phyloP scores from a whole-genome alignment of 768 basidiomycete genomes.

The Tephrocybe rancida region DNA sequence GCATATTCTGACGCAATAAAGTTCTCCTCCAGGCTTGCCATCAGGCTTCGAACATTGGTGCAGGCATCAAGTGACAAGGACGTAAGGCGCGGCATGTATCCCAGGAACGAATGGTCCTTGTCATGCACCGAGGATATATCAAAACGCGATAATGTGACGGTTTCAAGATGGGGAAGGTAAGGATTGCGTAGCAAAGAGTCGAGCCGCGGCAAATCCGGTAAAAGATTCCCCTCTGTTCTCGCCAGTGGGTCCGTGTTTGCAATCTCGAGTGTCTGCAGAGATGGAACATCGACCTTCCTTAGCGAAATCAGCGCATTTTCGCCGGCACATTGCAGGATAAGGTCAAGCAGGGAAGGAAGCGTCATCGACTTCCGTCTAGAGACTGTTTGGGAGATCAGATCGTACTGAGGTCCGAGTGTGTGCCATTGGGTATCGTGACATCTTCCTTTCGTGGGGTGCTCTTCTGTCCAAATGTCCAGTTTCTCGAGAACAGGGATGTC shows the following conservation, averaged over 20 bases:
- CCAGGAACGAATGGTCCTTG: conserved; percentile 42
- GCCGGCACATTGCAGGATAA: neutral
- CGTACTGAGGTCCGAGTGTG: neutral
- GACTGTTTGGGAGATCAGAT: neutral
- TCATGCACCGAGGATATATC: conserved; percentile 39
- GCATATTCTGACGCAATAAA: conserved; percentile 25
- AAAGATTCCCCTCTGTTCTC: conserved; percentile 13
- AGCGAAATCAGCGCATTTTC: neutral
- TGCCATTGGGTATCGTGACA: neutral
- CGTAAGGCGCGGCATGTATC: conserved; percentile 52
- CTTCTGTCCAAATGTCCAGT: conserved; percentile 1
- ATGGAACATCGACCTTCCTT: neutral
- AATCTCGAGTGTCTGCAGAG: conserved; percentile 50
- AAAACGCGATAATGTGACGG: conserved; percentile 52
- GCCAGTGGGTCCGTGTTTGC: conserved; percentile 34
- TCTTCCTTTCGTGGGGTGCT: neutral
- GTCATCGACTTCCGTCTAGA: neutral
- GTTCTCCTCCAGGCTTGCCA: conserved; percentile 42
- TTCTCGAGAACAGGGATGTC: conserved; percentile 26
- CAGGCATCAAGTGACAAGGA: conserved; percentile 51
- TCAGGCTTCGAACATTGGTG: conserved; percentile 39
- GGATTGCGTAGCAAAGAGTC: conserved; percentile 60
- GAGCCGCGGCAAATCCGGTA: conserved; percentile 45
- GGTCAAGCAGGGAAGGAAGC: neutral
- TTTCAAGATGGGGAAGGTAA: conserved; percentile 49